A percentile compares a stretch with the other conserved stretches of the same genome.
These are phyloP conservation scores for Sugiyamaella marilandica DNA, from an alignment of 805 yeast genomes.

Conservation along the genomic window DNA sequence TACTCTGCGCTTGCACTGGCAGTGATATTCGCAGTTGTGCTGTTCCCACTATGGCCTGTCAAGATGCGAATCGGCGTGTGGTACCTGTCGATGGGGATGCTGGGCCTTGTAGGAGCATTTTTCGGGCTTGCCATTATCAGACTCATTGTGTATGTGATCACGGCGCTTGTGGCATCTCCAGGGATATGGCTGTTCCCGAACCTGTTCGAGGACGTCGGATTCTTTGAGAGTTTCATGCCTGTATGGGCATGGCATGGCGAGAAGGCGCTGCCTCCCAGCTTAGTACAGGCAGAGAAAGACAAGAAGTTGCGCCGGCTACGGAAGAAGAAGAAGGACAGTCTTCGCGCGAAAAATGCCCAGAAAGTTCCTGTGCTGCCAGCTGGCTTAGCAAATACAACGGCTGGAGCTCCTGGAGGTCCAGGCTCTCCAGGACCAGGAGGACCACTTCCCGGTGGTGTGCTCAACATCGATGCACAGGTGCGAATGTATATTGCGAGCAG, in stretches of 20 bases:
- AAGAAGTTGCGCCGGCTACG: conserved; percentile 10
- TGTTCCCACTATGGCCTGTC: conserved; percentile 94
- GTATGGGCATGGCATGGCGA: conserved; percentile 73
- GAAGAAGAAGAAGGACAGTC: conserved; percentile 23
- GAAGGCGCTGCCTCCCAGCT: conserved; percentile 12
- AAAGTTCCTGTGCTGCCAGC: conserved; percentile 2
- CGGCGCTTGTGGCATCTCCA: conserved; percentile 53
- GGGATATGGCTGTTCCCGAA: conserved; percentile 98
- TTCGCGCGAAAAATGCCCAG: conserved; percentile 3
- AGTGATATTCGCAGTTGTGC: conserved; percentile 55
- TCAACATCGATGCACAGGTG: neutral
- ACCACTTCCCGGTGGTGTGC: neutral
- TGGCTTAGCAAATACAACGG: conserved; percentile 5
- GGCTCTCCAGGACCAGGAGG: neutral
- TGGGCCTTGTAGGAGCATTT: conserved; percentile 70
- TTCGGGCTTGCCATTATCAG: conserved; percentile 77
- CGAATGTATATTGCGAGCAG: neutral
- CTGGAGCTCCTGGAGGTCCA: neutral
- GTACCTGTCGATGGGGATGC: conserved; percentile 73
- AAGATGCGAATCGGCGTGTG: conserved; percentile 87
- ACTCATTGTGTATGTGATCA: conserved; percentile 58
- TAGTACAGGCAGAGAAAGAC: neutral
- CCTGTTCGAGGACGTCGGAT: conserved; percentile 91
- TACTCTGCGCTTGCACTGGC: conserved; percentile 64
- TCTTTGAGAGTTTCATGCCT: conserved; percentile 87